Base-by-base conservation (phyloP, 768 basidiomycete species). In the Neoboletus magnificus region DNA sequence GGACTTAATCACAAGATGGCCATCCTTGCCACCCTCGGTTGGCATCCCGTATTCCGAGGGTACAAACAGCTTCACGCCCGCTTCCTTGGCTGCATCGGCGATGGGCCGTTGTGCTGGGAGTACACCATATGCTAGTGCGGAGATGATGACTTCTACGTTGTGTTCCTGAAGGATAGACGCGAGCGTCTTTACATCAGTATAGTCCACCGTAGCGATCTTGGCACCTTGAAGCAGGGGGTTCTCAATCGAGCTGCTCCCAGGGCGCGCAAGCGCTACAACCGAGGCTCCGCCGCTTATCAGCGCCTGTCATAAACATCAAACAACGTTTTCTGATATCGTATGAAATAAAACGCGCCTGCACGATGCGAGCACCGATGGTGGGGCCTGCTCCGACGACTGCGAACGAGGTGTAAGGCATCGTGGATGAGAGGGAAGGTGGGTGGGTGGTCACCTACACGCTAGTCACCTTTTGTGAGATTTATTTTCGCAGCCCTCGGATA, bases 21-120 rank as follows among this genome's bases (percentile, higher is more conserved):
- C 69, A 0, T 65, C 67, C 35, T 65, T 68, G 6, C 63, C 63
- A 4, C 69, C 75, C 23, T 68, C 66, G 0, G 67, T 75, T 15
- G 72, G 66, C 58, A 73, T 63, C 22, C 75, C 72, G 30, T 62
- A 76, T 52, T 76, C 75, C 20, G 68, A 70, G 13, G 75, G 73
- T n/a, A 73, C 73, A 46, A 76, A 75, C 46, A 77, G 39, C 57
- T 72, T 71, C 20, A 76, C 72, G 1, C 64, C 68, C 0, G 74
- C 74, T 36, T 60, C 62, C 52, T 72, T 73, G 25, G 76, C 71
- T 15, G 75, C 75, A 8, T 71, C 68, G 15, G 68, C 73, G 35
- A 76, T 52, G 2, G 58, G 41, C 27, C 58, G 59, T 48, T 74
- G 73, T 7, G 57, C 59, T 3, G 50, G 40, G 15, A 69, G 58